phyloP scores from a whole-genome alignment of 2,329 filamentous ascomycete genomes.

The Ophioceras dolichostomum region DNA sequence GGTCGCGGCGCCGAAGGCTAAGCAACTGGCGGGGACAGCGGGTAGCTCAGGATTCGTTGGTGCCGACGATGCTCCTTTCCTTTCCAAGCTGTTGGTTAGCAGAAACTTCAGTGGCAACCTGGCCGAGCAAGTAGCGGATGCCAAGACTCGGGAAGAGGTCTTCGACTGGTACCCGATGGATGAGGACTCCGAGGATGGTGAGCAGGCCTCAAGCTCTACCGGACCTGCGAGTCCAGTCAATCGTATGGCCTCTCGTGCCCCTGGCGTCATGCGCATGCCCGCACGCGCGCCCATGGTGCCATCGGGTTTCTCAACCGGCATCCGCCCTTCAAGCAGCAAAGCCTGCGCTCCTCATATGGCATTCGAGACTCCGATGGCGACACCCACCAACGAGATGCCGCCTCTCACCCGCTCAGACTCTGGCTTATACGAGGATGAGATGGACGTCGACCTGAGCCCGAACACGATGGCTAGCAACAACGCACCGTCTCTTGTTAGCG shows the following conservation, averaged over 20 bases:
- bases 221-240: neutral
- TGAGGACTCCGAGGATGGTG: conserved; percentile 40
- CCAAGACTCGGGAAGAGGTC: conserved; percentile 39
- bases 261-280: conserved; percentile 44
- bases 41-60: conserved; percentile 32
- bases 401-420: too few species aligned
- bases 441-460: conserved; percentile 54
- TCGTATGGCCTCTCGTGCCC: conserved; percentile 15
- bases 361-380: conserved; percentile 25
- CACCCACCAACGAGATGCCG: conserved; percentile 13
- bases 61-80: conserved; percentile 49
- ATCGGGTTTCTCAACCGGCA: conserved; percentile 20
- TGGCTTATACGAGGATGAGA: conserved; percentile 34
- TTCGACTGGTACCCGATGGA: conserved; percentile 32
- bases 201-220: conserved; percentile 16
- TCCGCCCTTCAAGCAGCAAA: conserved; percentile 47
- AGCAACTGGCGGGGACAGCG: too few species aligned
- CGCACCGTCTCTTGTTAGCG: conserved; percentile 67
- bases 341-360: conserved; percentile 27
- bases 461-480: conserved; percentile 62
- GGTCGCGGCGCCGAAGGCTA: too few species aligned
- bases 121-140: conserved; percentile 43
- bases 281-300: conserved; percentile 44
- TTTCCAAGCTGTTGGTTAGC: conserved; percentile 52
- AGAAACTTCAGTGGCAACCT: conserved; percentile 51